A percentile compares a stretch with the other conserved stretches of the same genome.
Conservation (phyloP, 2,329 filamentous ascomycete genomes). For the Ceratocystis cacaofunesta region DNA sequence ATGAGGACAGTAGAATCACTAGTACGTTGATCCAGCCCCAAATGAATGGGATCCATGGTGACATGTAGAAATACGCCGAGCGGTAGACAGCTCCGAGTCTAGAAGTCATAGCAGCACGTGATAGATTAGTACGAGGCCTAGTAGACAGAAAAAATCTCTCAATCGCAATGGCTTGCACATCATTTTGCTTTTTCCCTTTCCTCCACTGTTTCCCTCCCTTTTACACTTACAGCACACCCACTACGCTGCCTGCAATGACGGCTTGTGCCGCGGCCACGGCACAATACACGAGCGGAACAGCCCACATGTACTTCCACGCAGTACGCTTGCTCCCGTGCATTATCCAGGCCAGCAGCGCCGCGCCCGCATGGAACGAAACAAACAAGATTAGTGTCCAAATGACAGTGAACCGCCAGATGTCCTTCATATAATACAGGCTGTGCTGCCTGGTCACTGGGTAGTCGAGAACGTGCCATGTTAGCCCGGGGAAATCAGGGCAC, state of each 20-base stretch:
- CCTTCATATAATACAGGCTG: constrained; percentile 55
- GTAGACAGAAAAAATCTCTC: no score
- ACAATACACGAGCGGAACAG: constrained; percentile 55
- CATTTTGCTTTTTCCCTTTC: no score
- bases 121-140: not conserved
- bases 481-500: constrained; percentile 61
- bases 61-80: constrained; percentile 76
- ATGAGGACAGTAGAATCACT: constrained; percentile 71
- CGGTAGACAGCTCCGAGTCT: constrained; percentile 70
- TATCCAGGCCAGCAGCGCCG: constrained; percentile 54
- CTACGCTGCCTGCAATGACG: constrained; percentile 63
- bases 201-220: not conserved
- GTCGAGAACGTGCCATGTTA: constrained; percentile 54
- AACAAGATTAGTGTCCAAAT: constrained; percentile 77
- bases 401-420: constrained; percentile 79
- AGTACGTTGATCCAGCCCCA: constrained; percentile 78
- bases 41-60: constrained; percentile 82
- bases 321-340: constrained; percentile 49
- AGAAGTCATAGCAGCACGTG: not conserved
- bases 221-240: constrained; percentile 56
- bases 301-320: constrained; percentile 51
- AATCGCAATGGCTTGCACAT: no score
- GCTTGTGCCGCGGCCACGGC: constrained; percentile 62
- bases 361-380: constrained; percentile 57
- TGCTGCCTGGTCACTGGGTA: constrained; percentile 29